Evolutionary conservation across 495 filamentous ascomycete species (phyloP).

Genomic region (Neurospora africana): DNA sequence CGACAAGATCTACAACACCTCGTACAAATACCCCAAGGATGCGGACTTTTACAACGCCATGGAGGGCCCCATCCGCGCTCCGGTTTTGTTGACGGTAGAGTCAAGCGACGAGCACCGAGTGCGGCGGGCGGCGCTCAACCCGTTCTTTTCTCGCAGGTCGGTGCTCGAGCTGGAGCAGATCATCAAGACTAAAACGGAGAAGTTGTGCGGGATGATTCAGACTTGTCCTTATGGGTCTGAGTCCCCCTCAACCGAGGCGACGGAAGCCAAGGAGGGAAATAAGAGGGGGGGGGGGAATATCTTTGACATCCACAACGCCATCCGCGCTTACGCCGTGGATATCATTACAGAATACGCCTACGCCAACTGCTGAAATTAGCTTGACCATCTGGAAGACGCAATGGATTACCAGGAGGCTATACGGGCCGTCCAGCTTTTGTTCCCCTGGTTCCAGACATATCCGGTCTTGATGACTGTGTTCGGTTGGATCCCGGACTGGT

Average conservation of each 20-base stretch:
- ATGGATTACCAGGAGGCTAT: constrained; percentile 16
- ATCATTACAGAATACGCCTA: constrained; percentile 36
- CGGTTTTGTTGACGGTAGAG: constrained; percentile 14
- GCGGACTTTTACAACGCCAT: constrained; percentile 7
- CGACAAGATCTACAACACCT: constrained; percentile 26
- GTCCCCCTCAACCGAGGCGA: neutral
- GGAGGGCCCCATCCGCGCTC: constrained; percentile 1
- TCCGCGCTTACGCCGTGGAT: constrained; percentile 30
- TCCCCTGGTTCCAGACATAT: constrained; percentile 12
- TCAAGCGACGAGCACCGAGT: constrained; percentile 23
- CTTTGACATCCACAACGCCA: constrained; percentile 21
- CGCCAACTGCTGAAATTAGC: constrained; percentile 16
- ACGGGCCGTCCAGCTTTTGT: constrained; percentile 4
- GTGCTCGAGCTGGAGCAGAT: constrained; percentile 25
- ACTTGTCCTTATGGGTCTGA: neutral
- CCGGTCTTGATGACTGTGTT: constrained; percentile 9
- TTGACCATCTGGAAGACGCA: constrained; percentile 3
- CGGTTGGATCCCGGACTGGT: constrained; percentile 4
- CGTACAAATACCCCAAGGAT: constrained; percentile 22
- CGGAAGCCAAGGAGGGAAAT: neutral
- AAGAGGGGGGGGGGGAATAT: neutral
- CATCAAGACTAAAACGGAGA: constrained; percentile 11
- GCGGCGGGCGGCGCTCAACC: constrained; percentile 25
- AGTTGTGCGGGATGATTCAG: constrained; percentile 10
- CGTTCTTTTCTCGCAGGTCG: constrained; percentile 32